Evolutionary conservation across 31 red algal genomes (phyloP), one percentile per base, ranked within the genome.

Genomic region (Endocladia muricata): DNA sequence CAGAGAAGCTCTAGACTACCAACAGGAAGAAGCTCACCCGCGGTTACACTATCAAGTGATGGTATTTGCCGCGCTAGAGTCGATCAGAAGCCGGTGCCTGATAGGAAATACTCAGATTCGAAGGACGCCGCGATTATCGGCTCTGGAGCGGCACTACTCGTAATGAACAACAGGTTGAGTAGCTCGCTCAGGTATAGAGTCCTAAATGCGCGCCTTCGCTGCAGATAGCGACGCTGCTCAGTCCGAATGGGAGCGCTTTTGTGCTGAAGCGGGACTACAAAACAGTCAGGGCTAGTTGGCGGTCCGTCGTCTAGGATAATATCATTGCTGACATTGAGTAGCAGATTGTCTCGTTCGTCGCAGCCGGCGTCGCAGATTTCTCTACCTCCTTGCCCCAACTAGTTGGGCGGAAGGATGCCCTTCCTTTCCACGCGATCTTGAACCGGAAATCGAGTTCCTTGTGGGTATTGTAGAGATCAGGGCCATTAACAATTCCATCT

Each of bases 121-220:
- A 76, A 13, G 8, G 40, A 54, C 3, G 72, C 51, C 15, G 72
- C 4, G 60, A 26, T 59, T 25, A 54, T 54, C 52, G 51, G 60
- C 21, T 35, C 30, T 17, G 32, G 34, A 19, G 34, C 44, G 3
- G 35, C 19, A 17, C n/a, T 67, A 21, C n/a, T 36, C 17, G 44
- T 28, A 42, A 76, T 59, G 26, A 76, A 54, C 3, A 47, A 47
- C 30, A 76, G 72, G 25, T 40, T 32, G 26, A 1, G 7, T 22
- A 76, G 49, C 60, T 76, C 49, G 23, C 60, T 36, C 28, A 76
- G 25, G 37, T 76, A 59, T 15, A 31, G 31, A 3, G 30, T 13
- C 32, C 56, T 26, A 35, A 76, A 76, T 4, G 30, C 3, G 32
- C 19, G n/a, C 72, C 60, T 47, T 4, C 19, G 49, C 21, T 47